These are phyloP conservation scores for Pseudohyphozyma bogoriensis DNA, from an alignment of 768 basidiomycete genomes.

Conservation along the genomic window DNA sequence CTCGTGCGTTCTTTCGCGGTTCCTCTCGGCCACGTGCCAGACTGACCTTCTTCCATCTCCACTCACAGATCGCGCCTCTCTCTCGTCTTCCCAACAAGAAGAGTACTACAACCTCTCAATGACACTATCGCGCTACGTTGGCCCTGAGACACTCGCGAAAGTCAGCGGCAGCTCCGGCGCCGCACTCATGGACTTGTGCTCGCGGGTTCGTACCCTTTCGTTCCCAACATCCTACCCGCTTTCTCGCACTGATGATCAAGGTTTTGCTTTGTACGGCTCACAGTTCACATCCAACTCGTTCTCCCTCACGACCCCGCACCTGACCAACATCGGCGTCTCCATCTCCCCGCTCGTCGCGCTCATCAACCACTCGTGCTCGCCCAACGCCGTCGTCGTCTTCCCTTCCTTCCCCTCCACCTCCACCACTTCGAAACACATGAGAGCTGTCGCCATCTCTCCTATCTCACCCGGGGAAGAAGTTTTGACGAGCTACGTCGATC, in stretches of 20 bases:
- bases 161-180: constrained; percentile 16
- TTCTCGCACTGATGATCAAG: not conserved
- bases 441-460: constrained; percentile 59
- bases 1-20: constrained; percentile 51
- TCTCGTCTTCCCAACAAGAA: constrained; percentile 29
- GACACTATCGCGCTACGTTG: constrained; percentile 35
- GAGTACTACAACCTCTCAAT: constrained; percentile 33
- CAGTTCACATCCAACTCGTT: constrained; percentile 90
- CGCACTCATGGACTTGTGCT: constrained; percentile 35
- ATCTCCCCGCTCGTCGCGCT: constrained; percentile 70
- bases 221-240: too few relatives aligned
- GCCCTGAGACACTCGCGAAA: constrained; percentile 14
- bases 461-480: constrained; percentile 68
- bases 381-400: constrained; percentile 86
- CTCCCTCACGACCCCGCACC: constrained; percentile 63
- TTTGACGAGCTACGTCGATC: constrained; percentile 73
- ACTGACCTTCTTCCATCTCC: not conserved
- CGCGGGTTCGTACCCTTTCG: constrained; percentile 30
- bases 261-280: not conserved
- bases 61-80: constrained; percentile 6
- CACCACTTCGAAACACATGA: constrained; percentile 41
- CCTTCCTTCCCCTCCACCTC: constrained; percentile 41
- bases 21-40: not conserved
- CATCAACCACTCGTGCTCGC: constrained; percentile 71
- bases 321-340: constrained; percentile 74